phyloP scores from a whole-genome alignment of 1,284 basidiomycete species.

The Ceratobasidium sp. region DNA sequence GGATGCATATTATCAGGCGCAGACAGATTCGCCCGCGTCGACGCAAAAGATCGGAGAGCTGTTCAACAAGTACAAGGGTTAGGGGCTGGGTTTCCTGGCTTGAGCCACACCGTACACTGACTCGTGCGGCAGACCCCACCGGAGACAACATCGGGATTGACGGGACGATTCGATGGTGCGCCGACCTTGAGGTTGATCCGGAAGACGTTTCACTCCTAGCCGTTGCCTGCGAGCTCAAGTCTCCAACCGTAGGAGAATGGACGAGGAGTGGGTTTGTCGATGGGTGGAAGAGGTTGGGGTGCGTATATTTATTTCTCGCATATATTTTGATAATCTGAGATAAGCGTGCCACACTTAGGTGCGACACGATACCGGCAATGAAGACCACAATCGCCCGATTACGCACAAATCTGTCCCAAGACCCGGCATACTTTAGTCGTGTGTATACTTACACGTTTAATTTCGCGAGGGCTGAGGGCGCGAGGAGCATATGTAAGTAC shows the following conservation, averaged over 20 bases:
- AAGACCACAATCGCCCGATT: slow-evolving; percentile 64
- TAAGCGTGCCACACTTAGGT: slow-evolving; percentile 55
- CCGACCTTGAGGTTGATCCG: slow-evolving; percentile 69
- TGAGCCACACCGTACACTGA: neutral
- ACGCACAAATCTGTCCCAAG: slow-evolving; percentile 67
- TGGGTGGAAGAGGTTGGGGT: slow-evolving; percentile 78
- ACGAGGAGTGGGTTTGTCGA: slow-evolving; percentile 75
- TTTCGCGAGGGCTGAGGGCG: slow-evolving; percentile 80
- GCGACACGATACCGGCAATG: slow-evolving; percentile 76
- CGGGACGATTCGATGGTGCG: slow-evolving; percentile 76
- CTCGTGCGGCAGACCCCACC: slow-evolving; percentile 58
- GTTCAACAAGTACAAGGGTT: slow-evolving; percentile 84
- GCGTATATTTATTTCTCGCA: slow-evolving; percentile 48
- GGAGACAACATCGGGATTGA: slow-evolving; percentile 69
- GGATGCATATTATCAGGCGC: slow-evolving; percentile 70
- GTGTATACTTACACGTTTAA: slow-evolving; percentile 91
- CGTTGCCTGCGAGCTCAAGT: slow-evolving; percentile 77
- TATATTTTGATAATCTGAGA: neutral
- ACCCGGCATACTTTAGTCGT: slow-evolving; percentile 79
- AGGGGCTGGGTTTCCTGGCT: slow-evolving; percentile 41
- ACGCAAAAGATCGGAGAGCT: slow-evolving; percentile 61
- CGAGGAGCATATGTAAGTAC: slow-evolving; percentile 51
- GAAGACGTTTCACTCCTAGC: slow-evolving; percentile 80
- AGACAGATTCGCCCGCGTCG: slow-evolving; percentile 55
- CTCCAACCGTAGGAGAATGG: slow-evolving; percentile 78